A percentile compares a stretch with the other conserved stretches of the same genome.
These are phyloP conservation scores for Linaria vulgaris DNA, from an alignment of 257 asterid genomes.

Conservation along the genomic window DNA sequence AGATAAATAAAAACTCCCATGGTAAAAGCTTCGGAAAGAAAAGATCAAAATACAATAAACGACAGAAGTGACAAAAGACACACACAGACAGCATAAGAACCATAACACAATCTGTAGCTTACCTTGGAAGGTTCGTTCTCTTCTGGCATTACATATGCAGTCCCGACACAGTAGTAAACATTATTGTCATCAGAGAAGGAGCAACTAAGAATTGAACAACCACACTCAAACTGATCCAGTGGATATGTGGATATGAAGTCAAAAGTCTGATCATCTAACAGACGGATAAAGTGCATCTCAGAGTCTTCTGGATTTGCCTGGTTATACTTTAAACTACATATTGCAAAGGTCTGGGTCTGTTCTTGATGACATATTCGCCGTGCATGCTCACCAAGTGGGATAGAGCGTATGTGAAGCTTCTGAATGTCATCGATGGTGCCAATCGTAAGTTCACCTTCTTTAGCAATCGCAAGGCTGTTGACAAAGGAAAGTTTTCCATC, in stretches of 20 bases:
- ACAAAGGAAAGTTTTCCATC: constrained; percentile 5
- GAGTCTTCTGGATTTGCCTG: constrained; percentile 72
- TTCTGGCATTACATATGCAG: constrained; percentile 95
- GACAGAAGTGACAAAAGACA: not conserved
- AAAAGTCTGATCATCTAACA: constrained; percentile 93
- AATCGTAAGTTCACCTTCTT: constrained; percentile 93
- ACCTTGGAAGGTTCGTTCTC: constrained; percentile 97
- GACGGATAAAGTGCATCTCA: constrained; percentile 80
- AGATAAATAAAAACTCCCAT: not conserved
- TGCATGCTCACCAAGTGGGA: constrained; percentile 96
- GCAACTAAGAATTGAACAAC: constrained; percentile 93
- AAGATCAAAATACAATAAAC: not conserved
- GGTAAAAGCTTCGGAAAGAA: not conserved
- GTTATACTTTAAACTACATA: constrained; percentile 75
- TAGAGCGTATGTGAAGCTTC: constrained; percentile 94
- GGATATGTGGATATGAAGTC: constrained; percentile 82
- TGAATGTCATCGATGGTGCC: constrained; percentile 98
- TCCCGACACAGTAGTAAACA: constrained; percentile 90
- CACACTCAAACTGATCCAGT: constrained; percentile 84
- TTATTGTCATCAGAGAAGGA: constrained; percentile 87
- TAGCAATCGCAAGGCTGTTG: constrained; percentile 93
- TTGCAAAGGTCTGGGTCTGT: constrained; percentile 87
- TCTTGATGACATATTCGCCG: constrained; percentile 99
- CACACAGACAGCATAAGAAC: not conserved
- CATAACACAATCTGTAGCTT: constrained; percentile 17